Evolutionary conservation across 371 early-diverging fungal species (phyloP), one percentile per base, ranked within the genome.

Genomic region (Smittium culicis): DNA sequence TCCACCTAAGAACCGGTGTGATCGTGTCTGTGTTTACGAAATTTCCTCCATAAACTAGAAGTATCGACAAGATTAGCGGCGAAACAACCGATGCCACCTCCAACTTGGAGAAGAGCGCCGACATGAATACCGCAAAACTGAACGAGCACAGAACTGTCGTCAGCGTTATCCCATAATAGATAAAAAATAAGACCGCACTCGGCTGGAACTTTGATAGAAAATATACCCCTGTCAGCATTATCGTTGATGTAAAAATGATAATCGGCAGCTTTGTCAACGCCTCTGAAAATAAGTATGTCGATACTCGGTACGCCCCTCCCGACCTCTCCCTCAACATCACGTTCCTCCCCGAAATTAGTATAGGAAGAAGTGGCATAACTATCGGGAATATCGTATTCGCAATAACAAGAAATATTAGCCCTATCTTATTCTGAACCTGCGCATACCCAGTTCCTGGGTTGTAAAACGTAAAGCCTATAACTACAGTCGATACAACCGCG

Each of bases 41-140:
- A 14, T 74, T 72, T 34, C 81, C 83, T 1, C 75, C 75, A 69
- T 73, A 82, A 25, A 83, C 54, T 64, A 82, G 66, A 31, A 81
- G 72, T 30, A 74, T 67, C 35, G 76, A 68, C 5, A 73, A 61
- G 0, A 77, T 34, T 16, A 79, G 70, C 0, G 81, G 73, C 27
- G 77, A 74, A 17, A 82, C 68, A 0, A 76, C 73, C 58, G 79
- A 76, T 0, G 79, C 77, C 32, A 74, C 56, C 31, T 79, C 70
- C 24, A 80, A n/a, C 20, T 35, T 66, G 8, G 60, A 45, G 28
- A 74, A 72, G 25, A 71, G 58, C 60, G 73, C 71, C 2, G 73
- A 70, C 55, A 77, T 67, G 3, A 68, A 60, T 54, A 77, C 70
- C 1, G 74, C 73, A 57, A 76, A 69, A 0, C 69, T 67, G 1